Base-by-base conservation (phyloP, 176 grass and related monocot genomes). In the Rhynchospora pubera region DNA sequence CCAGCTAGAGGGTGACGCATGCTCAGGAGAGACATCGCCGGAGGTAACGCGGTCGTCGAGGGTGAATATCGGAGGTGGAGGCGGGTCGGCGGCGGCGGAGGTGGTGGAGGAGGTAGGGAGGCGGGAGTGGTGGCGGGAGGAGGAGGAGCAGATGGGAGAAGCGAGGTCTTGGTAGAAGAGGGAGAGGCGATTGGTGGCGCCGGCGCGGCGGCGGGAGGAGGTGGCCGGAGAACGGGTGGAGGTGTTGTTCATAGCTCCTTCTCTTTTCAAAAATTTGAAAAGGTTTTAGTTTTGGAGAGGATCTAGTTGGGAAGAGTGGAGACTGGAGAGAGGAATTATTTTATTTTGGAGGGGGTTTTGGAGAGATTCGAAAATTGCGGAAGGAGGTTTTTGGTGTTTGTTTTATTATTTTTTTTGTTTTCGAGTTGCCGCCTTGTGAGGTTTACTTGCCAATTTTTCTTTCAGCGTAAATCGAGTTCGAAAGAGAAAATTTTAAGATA, bases 151-250 rank as follows among this genome's bases (percentile, higher is more conserved):
- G 82, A 90, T 91, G 24, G 88, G 85, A 62, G 86, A 89, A 12
- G 89, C 85, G 15, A 94, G 89, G 85, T 94, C 88, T 3, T 89
- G 89, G 84, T 91, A 94, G 92, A 94, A 92, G 6, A 87, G 90
- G 44, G 92, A 86, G 81, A 84, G 83, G 65, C 92, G 87, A 82
- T 80, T 48, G 18, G 78, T 77, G 19, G 62, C 9, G 9, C n/a
- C 52, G 42, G 45, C 61, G 50, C 67, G 34, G n/a, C 69, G 79
- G 84, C 85, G 84, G 60, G 77, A 86, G 69, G 88, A 81, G 78
- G 69, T 48, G 79, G 83, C 50, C 24, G 73, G 74, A 1, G 84
- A 85, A 2, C 59, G 44, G 18, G 26, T 80, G 44, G 42, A 42
- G 44, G 39, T 18, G 19, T 63, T 46, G 48, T 63, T 81, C 79